A percentile compares a stretch with the other conserved stretches of the same genome.
phyloP scores from a whole-genome alignment of 2,329 filamentous ascomycete species.

The Fusarium mundagurra region DNA sequence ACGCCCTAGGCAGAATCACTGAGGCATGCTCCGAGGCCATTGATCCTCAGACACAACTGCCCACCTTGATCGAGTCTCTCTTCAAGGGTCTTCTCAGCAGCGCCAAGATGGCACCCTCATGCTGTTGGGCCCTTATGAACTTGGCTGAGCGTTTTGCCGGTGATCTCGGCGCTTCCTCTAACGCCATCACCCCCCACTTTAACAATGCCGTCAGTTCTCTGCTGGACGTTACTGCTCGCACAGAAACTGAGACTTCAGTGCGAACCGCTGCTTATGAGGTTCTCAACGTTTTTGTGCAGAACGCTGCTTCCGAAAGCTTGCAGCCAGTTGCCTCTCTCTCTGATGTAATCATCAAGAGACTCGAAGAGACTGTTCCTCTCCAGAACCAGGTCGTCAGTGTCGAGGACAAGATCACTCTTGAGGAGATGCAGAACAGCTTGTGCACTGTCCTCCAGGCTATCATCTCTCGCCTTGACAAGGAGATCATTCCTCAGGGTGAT shows the following conservation, averaged over 20 bases:
- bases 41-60: constrained; percentile 83
- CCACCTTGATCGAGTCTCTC: constrained; percentile 84
- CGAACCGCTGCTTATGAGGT: constrained; percentile 98
- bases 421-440: constrained; percentile 98
- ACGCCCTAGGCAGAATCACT: constrained; percentile 94
- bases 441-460: constrained; percentile 92
- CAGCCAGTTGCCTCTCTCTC: constrained; percentile 82
- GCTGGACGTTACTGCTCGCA: constrained; percentile 83
- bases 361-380: constrained; percentile 89
- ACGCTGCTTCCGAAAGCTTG: constrained; percentile 87
- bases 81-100: constrained; percentile 91
- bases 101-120: constrained; percentile 96
- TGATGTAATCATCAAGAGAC: constrained; percentile 86
- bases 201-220: constrained; percentile 89
- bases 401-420: constrained; percentile 93
- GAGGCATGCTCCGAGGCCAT: constrained; percentile 93
- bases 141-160: constrained; percentile 94
- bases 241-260: constrained; percentile 85
- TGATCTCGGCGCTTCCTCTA: constrained; percentile 78
- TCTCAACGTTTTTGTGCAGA: constrained; percentile 91
- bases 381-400: constrained; percentile 95
- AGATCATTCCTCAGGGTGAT: constrained; percentile 89
- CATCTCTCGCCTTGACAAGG: constrained; percentile 88
- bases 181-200: constrained; percentile 91
- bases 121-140: constrained; percentile 99